Base-by-base conservation (phyloP, 75 land plant genomes). In the Azolla pinnata region DNA sequence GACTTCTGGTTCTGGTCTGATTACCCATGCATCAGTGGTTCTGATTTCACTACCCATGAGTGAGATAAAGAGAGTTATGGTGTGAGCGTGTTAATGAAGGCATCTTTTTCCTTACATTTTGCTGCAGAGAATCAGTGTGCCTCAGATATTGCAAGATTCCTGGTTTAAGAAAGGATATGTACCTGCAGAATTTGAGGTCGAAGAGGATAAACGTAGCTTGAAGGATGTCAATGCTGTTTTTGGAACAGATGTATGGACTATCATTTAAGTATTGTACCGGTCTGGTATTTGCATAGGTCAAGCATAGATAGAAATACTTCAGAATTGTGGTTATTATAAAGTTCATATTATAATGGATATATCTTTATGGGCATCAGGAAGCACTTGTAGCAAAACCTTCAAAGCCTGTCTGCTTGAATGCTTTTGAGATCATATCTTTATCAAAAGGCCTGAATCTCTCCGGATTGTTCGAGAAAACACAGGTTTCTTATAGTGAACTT, bases 341-440 rank as follows among this genome's bases (percentile, higher is more conserved):
- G 4, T 59, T 8, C 4, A 4, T 16, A 59, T 59, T 34, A 10
- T 12, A 12, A 10, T 12, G 51, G 51, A 7, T 16, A 2, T 33
- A 30, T 31, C 8, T 1, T 34, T 19, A 32, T 1, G 54, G 19
- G 17, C 40, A 69, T 19, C 51, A 62, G 61, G 75, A 72, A 27
- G n/a, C 48, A 35, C 54, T 68, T 55, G 64, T 68, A 10, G 29
- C 59, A 33, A 69, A 68, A 56, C 30, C 19, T 1, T 51, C 67
- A 23, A 80, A 68, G 45, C 83, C 75, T 5, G 33, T 46, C 9
- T 52, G 54, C 25, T 52, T 81, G 63, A 85, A 81, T 57, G 88
- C 88, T 0, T 85, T 85, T 33, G 85, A 85, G 57, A 76, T 85
- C 19, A 85, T 85, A 26, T 85, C 88, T 40, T 63, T 67, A 1